Evolutionary conservation across 768 basidiomycete species (phyloP).

Genomic region (Chalciporus sphaerocephalus): DNA sequence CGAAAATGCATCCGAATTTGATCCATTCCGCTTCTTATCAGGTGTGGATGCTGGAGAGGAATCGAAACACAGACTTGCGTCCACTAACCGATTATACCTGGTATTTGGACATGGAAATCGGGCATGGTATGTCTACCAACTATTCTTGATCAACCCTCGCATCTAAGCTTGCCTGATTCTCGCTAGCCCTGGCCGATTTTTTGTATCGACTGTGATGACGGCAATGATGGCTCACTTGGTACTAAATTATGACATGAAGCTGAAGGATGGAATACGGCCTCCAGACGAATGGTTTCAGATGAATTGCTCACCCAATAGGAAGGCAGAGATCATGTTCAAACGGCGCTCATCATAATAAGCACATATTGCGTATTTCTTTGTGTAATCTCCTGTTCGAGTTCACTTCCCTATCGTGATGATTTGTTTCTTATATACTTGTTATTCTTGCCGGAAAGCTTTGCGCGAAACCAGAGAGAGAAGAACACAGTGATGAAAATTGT

Average conservation of each 20-base stretch:
- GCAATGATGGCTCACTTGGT: constrained; percentile 39
- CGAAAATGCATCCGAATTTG: constrained; percentile 38
- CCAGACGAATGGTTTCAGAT: constrained; percentile 33
- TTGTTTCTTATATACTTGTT: constrained; percentile 6
- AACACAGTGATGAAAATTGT: constrained; percentile 13
- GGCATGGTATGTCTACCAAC: constrained; percentile 30
- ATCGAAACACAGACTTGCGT: constrained; percentile 26
- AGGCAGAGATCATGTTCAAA: constrained; percentile 36
- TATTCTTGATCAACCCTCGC: background rate
- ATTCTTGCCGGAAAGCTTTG: background rate
- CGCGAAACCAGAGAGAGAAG: background rate
- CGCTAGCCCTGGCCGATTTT: constrained; percentile 40
- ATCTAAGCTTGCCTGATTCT: constrained; percentile 5
- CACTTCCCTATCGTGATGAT: constrained; percentile 8
- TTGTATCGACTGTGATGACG: constrained; percentile 38
- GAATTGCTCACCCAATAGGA: constrained; percentile 35
- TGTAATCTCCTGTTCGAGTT: constrained; percentile 10
- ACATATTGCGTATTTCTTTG: constrained; percentile 5
- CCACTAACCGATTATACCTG: constrained; percentile 32
- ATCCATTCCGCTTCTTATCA: constrained; percentile 40
- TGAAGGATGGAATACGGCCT: constrained; percentile 35
- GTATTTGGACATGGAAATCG: constrained; percentile 34
- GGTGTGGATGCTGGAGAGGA: constrained; percentile 23
- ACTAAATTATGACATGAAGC: constrained; percentile 37
- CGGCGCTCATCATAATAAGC: constrained; percentile 20